Evolutionary conservation across 2,329 filamentous ascomycete genomes (phyloP), one percentile per base, ranked within the genome.

Genomic region (Claviceps citrina): DNA sequence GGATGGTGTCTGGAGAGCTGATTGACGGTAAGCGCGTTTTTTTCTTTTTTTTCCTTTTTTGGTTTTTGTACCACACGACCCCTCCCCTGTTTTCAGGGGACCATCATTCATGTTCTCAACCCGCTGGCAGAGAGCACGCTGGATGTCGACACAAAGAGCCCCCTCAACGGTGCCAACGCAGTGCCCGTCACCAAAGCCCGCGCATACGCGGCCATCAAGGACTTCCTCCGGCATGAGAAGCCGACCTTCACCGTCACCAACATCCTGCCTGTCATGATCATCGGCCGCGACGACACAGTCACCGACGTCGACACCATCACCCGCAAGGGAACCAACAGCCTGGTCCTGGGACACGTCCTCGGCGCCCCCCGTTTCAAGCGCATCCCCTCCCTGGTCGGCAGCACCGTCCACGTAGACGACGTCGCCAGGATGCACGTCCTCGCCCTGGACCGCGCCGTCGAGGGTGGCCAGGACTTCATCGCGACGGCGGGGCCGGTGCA

Each of bases 331-430:
- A 58, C 54, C 35, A 64, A 63, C 45, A 50, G 49, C 24, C 42
- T 57, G 26, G 43, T 61, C 7, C 48, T 63, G 38, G 54, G 54
- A 4, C 51, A 57, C 20, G 46, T 63, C 16, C 47, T 58, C 7
- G 60, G 60, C 10, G 46, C 51, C 31, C 13, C n/a, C n/a, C n/a
- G n/a, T n/a, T n/a, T n/a, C 3, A 43, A 45, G 19, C 46, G 47
- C 31, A 46, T 49, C 1, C 40, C 44, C 16, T 41, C 38, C 7
- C 47, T 51, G 19, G 45, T 50, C 5, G 58, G 59, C 16, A 48
- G 47, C 13, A 52, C 52, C 7, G 60, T 63, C 12, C 56, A 63
- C 41, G 47, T 61, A 13, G 54, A 62, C 38, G 60, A 64, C 40
- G 59, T 61, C 4, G 60, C 61, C 2, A 51, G 50, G 20, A 54